phyloP scores from a whole-genome alignment of 805 yeast species.

The Metschnikowia continentalis region DNA sequence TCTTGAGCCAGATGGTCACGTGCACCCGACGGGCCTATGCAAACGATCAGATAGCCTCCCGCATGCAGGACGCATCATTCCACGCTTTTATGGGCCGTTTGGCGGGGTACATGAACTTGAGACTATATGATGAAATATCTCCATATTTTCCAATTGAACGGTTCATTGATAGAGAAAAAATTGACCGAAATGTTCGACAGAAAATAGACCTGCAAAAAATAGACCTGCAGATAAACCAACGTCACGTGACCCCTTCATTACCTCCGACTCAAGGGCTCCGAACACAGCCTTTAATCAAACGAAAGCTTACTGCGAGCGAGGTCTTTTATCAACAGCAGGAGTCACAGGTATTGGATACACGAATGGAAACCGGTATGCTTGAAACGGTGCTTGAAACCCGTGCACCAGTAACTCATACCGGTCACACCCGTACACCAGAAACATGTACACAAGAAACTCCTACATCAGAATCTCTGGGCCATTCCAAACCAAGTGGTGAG shows the following conservation, averaged over 20 bases:
- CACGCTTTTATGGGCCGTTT: constrained; percentile 4
- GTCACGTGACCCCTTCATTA: neutral
- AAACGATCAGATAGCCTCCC: neutral
- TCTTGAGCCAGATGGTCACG: constrained; percentile 5
- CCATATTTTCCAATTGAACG: constrained; percentile 5
- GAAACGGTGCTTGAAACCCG: neutral
- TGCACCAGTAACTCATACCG: neutral
- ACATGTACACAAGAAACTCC: neutral
- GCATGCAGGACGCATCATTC: neutral
- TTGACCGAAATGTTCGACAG: neutral
- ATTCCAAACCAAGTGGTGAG: neutral
- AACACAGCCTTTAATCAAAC: neutral
- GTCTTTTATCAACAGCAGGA: constrained; percentile 4
- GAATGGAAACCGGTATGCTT: neutral
- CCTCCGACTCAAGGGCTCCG: neutral
- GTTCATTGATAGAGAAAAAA: neutral
- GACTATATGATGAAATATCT: constrained; percentile 1
- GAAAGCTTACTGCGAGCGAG: neutral
- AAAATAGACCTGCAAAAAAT: neutral
- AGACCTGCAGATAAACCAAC: no score
- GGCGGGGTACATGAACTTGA: constrained; percentile 2
- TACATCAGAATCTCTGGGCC: neutral
- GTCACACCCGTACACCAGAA: neutral
- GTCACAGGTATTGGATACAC: neutral
- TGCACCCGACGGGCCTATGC: neutral